Base-by-base conservation (phyloP, 2,329 filamentous ascomycete species). In the Neodidymelliopsis sp. region DNA sequence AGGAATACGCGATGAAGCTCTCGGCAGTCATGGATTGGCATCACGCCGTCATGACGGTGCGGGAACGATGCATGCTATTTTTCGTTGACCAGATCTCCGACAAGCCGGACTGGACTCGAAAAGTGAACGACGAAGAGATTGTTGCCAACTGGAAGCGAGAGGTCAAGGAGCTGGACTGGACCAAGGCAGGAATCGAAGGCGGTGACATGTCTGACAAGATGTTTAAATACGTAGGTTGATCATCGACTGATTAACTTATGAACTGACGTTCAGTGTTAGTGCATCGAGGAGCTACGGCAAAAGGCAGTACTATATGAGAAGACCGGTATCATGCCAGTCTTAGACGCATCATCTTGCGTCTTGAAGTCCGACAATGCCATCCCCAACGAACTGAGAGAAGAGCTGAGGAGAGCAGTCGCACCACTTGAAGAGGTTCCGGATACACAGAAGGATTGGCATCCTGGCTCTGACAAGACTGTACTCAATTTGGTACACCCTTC, bases 401-500 rank as follows among this genome's bases (percentile, higher is more conserved):
- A 72, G 2, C 70, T 87, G 5, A 72, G 58, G 25, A 57, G 63
- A 2, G 77, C 75, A 1, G 75, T 80, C n/a, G 63, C 64, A 2
- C 59, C 61, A 0, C 71, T 89, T 1, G 79, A 85, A 45, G 67
- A 80, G 18, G 74, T 80, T 0, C 76, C 79, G 0, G 76, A 78
- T 2, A 45, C 72, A 0, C 45, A 74, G 23, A 78, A 80, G 53
- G 85, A 87, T 63, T 88, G 80, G 77, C 82, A 88, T 63, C 85
- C 85, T 0, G 74, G 78, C 2, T 83, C 80, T 0, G 72, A 83
- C 23, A 67, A 71, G 0, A 78, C 77, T 43, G 81, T 52, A 27
- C 59, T 28, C 7, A 38, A 89, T 59, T 69, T 88, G 2, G 77
- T 88, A 2, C 80, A 88, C 56, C 84, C 85, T 1, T 88, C 84